Evolutionary conservation across 2,329 filamentous ascomycete species (phyloP).

Genomic region (Apiospora aurea): DNA sequence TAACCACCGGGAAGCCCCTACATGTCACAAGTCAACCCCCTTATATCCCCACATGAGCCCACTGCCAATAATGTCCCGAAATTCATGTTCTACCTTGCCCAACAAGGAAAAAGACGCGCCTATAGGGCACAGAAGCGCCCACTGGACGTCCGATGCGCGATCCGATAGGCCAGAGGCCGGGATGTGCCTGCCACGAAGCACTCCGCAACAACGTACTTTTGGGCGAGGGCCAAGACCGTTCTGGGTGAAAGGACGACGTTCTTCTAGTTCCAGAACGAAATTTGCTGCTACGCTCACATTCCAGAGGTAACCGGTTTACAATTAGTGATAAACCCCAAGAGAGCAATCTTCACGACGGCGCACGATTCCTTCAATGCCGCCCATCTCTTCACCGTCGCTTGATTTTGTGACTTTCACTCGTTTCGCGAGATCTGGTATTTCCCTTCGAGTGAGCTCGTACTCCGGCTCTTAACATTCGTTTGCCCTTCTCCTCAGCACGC

Average conservation of each 20-base stretch:
- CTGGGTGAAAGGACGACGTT: background rate
- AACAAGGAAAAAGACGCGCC: fast-evolving
- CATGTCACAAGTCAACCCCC: background rate
- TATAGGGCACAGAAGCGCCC: background rate
- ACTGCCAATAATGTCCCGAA: background rate
- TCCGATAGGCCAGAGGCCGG: background rate
- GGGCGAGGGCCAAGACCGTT: background rate
- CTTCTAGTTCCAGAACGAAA: background rate
- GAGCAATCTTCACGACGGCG: background rate
- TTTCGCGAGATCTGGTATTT: background rate
- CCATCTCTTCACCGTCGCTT: background rate
- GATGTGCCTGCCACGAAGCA: background rate
- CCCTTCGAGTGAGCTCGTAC: background rate
- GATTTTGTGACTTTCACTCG: background rate
- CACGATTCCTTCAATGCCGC: background rate
- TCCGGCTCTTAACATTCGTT: background rate
- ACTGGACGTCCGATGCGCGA: background rate
- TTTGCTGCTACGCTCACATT: background rate
- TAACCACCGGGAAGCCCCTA: background rate
- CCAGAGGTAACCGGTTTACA: background rate
- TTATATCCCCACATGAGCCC: background rate
- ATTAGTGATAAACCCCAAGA: background rate
- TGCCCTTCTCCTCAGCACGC: background rate
- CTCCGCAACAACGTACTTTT: background rate
- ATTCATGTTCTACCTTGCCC: background rate